Conservation (phyloP, 1,284 basidiomycete species). For the Apiotrichum sp. region DNA sequence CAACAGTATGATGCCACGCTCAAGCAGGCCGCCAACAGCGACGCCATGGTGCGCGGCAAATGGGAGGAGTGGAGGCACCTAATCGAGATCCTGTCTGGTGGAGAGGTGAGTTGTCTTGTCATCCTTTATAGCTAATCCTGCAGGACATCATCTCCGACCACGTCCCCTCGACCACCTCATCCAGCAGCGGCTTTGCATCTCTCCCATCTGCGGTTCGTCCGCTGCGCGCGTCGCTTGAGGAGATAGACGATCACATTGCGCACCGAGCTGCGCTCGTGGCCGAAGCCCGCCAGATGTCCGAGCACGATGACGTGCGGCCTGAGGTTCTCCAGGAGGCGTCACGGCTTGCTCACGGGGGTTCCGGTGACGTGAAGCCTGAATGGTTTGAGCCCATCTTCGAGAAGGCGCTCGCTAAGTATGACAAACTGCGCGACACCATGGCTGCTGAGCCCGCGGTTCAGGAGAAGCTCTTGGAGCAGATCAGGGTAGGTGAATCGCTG, state of each 20-base stretch:
- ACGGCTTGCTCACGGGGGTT: constrained; percentile 50
- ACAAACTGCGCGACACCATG: constrained; percentile 63
- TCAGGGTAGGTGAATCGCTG: constrained; percentile 55
- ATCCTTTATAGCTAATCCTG: not conserved
- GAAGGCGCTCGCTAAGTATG: constrained; percentile 72
- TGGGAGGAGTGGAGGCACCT: constrained; percentile 81
- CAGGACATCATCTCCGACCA: constrained; percentile 63
- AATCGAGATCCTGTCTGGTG: constrained; percentile 63
- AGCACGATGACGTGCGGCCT: constrained; percentile 64
- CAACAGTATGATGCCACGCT: constrained; percentile 67
- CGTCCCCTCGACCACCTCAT: constrained; percentile 32
- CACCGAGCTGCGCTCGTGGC: constrained; percentile 59
- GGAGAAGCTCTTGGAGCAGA: constrained; percentile 58
- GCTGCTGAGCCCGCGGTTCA: constrained; percentile 59
- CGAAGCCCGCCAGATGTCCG: constrained; percentile 60
- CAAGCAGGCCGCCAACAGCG: constrained; percentile 64
- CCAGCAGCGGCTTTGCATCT: constrained; percentile 20
- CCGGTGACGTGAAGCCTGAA: constrained; percentile 68
- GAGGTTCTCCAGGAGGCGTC: constrained; percentile 63
- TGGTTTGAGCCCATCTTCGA: constrained; percentile 82
- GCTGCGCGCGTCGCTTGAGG: constrained; percentile 71
- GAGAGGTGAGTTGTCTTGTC: constrained; percentile 54
- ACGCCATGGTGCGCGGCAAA: constrained; percentile 66
- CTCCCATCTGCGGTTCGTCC: constrained; percentile 55
- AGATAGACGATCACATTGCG: constrained; percentile 66